phyloP scores from a whole-genome alignment of 345 rosid species.

The Bruguiera parviflora region DNA sequence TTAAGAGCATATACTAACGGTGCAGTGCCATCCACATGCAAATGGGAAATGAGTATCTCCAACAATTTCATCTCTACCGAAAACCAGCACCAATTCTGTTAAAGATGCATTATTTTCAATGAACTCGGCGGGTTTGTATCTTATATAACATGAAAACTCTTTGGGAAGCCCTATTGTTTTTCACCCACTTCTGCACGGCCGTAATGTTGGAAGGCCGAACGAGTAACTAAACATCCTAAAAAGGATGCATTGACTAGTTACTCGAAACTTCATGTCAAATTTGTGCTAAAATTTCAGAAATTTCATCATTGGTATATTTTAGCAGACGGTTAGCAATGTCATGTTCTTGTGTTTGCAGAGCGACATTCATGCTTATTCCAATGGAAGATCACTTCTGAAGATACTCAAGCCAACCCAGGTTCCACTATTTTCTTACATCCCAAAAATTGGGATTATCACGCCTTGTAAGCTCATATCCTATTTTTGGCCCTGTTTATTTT shows the following conservation, averaged over 20 bases:
- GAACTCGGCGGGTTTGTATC: conserved; percentile 62
- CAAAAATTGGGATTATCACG: conserved; percentile 80
- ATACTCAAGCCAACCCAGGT: conserved; percentile 45
- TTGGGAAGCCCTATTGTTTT: background rate
- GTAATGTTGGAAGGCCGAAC: too few relatives aligned
- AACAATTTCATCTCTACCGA: conserved; percentile 78
- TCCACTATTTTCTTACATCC: conserved; percentile 67
- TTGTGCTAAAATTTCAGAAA: background rate
- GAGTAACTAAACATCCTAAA: too few relatives aligned
- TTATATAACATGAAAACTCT: background rate
- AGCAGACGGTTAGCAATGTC: background rate
- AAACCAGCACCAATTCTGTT: conserved; percentile 70
- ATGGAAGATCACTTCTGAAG: conserved; percentile 71
- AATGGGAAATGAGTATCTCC: conserved; percentile 69
- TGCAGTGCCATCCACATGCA: conserved; percentile 65
- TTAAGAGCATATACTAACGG: conserved; percentile 62
- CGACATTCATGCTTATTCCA: conserved; percentile 70
- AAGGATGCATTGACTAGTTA: too few relatives aligned
- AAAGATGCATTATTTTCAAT: conserved; percentile 57
- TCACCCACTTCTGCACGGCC: too few relatives aligned
- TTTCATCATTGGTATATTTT: background rate
- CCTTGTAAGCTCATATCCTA: conserved; percentile 57
- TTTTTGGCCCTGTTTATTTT: background rate
- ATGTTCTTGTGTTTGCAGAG: conserved; percentile 39
- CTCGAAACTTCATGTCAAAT: too few relatives aligned